Base-by-base conservation (phyloP, 2,329 filamentous ascomycete genomes). In the Fusarium musae region DNA sequence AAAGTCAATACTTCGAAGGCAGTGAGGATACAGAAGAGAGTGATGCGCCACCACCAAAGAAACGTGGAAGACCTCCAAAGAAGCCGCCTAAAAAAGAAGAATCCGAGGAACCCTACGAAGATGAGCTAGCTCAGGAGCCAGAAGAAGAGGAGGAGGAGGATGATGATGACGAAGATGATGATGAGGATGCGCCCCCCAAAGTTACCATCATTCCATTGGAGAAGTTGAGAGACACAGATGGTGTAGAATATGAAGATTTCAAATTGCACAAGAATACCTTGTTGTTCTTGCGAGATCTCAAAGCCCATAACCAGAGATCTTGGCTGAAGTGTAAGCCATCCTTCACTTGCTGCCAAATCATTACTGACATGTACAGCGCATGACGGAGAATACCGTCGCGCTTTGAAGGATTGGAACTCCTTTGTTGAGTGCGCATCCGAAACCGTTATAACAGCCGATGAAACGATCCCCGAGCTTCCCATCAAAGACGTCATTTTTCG, bases 401-500 rank as follows among this genome's bases (percentile, higher is more conserved):
- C 94, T 2, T 88, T 95, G 65, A 92, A 92, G 66, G 94, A 97
- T 80, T 97, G 93, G 87, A 90, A 93, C 53, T 89, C 90, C 4
- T 97, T 95, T 78, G 89, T 96, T 40, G 92, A 93, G 74, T 85
- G 85, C 15, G 85, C 96, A 43, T 93, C 92, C 2, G 86, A 92
- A 68, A 92, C 90, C 69, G 87, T 97, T 60, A 88, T 89, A 26
- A 90, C 92, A 66, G 86, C 88, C 43, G 95, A 98, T 79, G 90
- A 92, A 62, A 97, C 94, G 2, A 90, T 97, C 46, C 95, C 95
- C 2, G 94, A 97, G 76, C 84, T 97, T 28, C 95, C 95, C 3
- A 85, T 92, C 60, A 96, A 97, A 81, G 95, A 97, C 79, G 85
- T 97, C 75, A 90, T 94, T 53, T 97, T 96, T 80, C 91, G 95